Base-by-base conservation (phyloP, 208 protist species). In the Leishmania tarentolae region DNA sequence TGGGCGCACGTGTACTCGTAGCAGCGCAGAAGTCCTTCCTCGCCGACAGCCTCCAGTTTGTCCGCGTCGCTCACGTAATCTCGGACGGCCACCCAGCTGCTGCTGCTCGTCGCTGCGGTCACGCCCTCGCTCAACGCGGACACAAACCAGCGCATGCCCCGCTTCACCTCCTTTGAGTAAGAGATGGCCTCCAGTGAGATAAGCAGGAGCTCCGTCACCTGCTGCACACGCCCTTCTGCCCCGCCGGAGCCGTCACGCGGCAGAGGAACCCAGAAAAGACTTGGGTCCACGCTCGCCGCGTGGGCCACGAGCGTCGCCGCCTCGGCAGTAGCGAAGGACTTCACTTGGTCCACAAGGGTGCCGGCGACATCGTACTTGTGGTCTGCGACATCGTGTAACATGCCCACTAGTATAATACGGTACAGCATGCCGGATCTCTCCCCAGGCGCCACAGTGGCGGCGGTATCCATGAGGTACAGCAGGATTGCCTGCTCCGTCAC, bases 321-420 rank as follows among this genome's bases (percentile, higher is more conserved):
- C 75, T 82, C 75, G 52, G 46, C 56, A 28, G 57, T 61, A 5
- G 91, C 53, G 68, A 94, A 95, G 24, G 74, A 75, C 24, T 79
- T 61, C 21, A 95, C 83, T 24, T 74, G 78, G 47, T 63, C 46
- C 24, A 82, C 40, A 4, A 95, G 87, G 15, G 76, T 75, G 15
- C 89, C 90, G 15, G 88, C 83, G 24, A 69, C 15, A 73, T 95
- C 92, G 75, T 96, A 97, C 82, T 97, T 97, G 85, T 97, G 94
- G 82, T 97, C 94, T 2, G 90, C 92, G 2, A 96, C 92, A 77
- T 97, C 94, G 83, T 97, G 94, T 37, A 97, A 85, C 94, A 97
- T 97, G 24, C 85, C 94, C 37, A 94, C 86, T 35, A 97, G 80
- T 42, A 97, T 91, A 53, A 97, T 83, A 28, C 88, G 77, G 65